Evolutionary conservation across 2,329 filamentous ascomycete species (phyloP).

Genomic region (Aspergillus intermedius): DNA sequence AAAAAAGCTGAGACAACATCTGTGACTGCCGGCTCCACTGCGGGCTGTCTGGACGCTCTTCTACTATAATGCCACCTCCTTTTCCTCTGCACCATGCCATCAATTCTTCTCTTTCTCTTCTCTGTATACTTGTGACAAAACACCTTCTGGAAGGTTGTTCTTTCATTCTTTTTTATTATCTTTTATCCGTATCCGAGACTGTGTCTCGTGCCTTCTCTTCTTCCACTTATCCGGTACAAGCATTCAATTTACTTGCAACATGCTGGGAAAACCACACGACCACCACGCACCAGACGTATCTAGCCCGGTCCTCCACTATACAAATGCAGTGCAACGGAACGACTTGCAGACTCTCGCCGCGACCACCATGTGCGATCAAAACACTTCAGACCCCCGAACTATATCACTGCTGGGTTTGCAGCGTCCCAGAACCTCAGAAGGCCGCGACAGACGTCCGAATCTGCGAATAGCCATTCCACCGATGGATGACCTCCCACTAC

Average conservation of each 20-base stretch:
- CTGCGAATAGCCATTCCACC: slow-evolving; percentile 25
- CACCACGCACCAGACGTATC: slow-evolving; percentile 26
- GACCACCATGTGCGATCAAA: slow-evolving; percentile 7
- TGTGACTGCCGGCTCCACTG: neutral
- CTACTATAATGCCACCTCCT: slow-evolving; percentile 10
- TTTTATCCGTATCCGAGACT: slow-evolving; percentile 9
- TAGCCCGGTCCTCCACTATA: slow-evolving; percentile 25
- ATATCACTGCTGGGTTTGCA: slow-evolving; percentile 13
- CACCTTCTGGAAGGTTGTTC: slow-evolving; percentile 37
- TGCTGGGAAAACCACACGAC: slow-evolving; percentile 22
- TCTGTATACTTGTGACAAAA: neutral
- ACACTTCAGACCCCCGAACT: slow-evolving; percentile 3
- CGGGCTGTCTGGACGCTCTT: slow-evolving; percentile 3
- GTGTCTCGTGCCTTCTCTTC: slow-evolving; percentile 2
- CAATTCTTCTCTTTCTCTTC: slow-evolving; percentile 7
- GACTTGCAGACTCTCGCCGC: slow-evolving; percentile 18
- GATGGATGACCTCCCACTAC: slow-evolving; percentile 15
- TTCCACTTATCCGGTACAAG: slow-evolving; percentile 1
- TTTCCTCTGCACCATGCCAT: neutral
- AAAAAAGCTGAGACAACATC: neutral
- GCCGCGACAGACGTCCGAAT: slow-evolving; percentile 16
- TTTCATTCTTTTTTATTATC: slow-evolving; percentile 5
- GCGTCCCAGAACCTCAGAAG: slow-evolving; percentile 15
- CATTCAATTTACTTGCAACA: slow-evolving; percentile 5
- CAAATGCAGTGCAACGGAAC: slow-evolving; percentile 26